phyloP scores from a whole-genome alignment of 108 stramenopile genomes.

The Cyclostephanos invisitatus region DNA sequence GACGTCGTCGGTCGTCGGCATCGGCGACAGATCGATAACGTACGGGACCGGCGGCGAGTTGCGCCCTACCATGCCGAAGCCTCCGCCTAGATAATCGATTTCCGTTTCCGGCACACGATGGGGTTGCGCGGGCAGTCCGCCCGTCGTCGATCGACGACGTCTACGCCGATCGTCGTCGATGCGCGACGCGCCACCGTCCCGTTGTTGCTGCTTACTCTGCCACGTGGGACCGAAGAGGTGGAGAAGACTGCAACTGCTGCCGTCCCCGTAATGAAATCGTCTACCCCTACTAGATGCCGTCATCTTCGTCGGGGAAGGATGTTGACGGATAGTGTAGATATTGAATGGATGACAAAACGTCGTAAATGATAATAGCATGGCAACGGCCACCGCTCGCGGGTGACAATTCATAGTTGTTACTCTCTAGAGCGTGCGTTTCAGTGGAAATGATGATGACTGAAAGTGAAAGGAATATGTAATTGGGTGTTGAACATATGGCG shows the following conservation, averaged over 20 bases:
- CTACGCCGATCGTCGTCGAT: neutral
- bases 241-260: neutral
- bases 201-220: slow-evolving; percentile 2
- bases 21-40: slow-evolving; percentile 18
- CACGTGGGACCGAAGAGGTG: slow-evolving; percentile 5
- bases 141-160: neutral
- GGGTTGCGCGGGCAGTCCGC: neutral
- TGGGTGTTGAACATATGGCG: too few relatives aligned
- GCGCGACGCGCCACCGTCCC: neutral
- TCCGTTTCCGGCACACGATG: slow-evolving; percentile 34
- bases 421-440: too few relatives aligned
- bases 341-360: neutral
- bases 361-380: neutral
- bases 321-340: neutral
- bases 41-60: slow-evolving; percentile 27
- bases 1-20: neutral
- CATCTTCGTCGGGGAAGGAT: neutral
- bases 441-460: too few relatives aligned
- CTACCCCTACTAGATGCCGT: too few relatives aligned
- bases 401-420: too few relatives aligned
- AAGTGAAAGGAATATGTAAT: too few relatives aligned
- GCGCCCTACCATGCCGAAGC: slow-evolving; percentile 17
- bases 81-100: slow-evolving; percentile 13
- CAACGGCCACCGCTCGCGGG: neutral
- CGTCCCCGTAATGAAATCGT: too few relatives aligned